Conservation (phyloP, 176 grass and related monocot species). For the Hyparrhenia diplandra region DNA sequence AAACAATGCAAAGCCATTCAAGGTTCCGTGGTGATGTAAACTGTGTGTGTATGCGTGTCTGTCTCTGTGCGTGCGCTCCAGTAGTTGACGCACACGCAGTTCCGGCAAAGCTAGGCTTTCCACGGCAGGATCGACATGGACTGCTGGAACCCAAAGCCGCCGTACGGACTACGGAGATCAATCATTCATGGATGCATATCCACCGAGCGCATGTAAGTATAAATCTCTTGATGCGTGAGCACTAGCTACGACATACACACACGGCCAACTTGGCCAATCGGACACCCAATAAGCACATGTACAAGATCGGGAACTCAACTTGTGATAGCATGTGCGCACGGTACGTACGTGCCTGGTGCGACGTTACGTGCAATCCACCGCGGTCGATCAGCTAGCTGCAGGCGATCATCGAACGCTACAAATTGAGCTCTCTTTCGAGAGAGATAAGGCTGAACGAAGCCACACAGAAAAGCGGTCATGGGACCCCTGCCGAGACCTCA, state of each 20-base stretch:
- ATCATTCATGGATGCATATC: too few species aligned
- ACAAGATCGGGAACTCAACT: too few species aligned
- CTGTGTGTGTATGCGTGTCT: not conserved
- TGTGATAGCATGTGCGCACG: too few species aligned
- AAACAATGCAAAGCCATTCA: not conserved
- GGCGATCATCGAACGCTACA: too few species aligned
- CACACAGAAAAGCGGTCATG: not conserved
- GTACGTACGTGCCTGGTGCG: not conserved
- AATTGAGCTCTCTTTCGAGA: conserved; percentile 5
- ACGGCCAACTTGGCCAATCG: not conserved
- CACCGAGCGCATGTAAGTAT: too few species aligned
- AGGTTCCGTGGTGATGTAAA: not conserved
- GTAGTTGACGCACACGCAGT: not conserved
- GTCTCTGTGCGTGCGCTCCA: not conserved
- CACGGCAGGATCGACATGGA: not conserved
- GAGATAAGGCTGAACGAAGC: conserved; percentile 17
- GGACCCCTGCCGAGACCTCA: conserved; percentile 1
- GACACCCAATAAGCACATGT: not conserved
- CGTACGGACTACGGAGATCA: not conserved
- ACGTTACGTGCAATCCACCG: conserved; percentile 22
- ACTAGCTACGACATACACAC: not conserved
- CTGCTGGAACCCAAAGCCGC: not conserved
- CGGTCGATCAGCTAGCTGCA: not conserved
- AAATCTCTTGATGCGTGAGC: not conserved
- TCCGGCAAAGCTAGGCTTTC: not conserved